Evolutionary conservation across 768 basidiomycete genomes (phyloP).

Genomic region (Asterophora lycoperdoides): DNA sequence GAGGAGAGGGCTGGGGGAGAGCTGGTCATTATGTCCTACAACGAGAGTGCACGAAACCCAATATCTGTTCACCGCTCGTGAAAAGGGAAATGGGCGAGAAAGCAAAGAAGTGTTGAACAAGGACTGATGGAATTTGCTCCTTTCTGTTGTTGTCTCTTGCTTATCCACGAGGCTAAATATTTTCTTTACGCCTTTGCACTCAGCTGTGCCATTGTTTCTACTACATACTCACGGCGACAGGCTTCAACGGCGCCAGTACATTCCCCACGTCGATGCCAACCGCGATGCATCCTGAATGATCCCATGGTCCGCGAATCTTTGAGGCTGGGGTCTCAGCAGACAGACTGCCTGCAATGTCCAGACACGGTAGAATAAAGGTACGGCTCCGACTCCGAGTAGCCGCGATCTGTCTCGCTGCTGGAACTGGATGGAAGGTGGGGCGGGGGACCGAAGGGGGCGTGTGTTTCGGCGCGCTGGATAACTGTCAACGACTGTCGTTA

Average conservation of each 20-base stretch:
- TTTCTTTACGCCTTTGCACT: neutral
- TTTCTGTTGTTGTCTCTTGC: conserved; percentile 29
- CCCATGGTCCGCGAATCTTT: conserved; percentile 52
- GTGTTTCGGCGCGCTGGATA: conserved; percentile 50
- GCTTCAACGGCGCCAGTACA: conserved; percentile 43
- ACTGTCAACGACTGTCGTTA: conserved; percentile 7
- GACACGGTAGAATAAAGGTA: conserved; percentile 11
- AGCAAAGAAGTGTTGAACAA: conserved; percentile 24
- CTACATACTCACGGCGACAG: conserved; percentile 32
- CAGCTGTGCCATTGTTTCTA: conserved; percentile 1
- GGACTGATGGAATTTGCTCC: conserved; percentile 17
- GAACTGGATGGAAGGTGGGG: conserved; percentile 42
- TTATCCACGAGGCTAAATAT: conserved; percentile 22
- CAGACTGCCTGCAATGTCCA: conserved; percentile 5
- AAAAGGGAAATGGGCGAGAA: conserved; percentile 27
- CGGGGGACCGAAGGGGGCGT: conserved; percentile 62
- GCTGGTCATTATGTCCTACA: conserved; percentile 62
- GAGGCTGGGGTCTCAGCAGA: conserved; percentile 10
- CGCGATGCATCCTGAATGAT: conserved; percentile 44
- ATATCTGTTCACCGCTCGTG: conserved; percentile 28
- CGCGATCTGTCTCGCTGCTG: conserved; percentile 12
- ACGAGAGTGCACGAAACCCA: conserved; percentile 19
- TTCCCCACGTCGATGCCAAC: conserved; percentile 43
- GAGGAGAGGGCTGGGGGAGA: conserved; percentile 79
- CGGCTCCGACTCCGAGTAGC: conserved; percentile 11